Base-by-base conservation (phyloP, 75 land plant genomes). In the Picea sitchensis region DNA sequence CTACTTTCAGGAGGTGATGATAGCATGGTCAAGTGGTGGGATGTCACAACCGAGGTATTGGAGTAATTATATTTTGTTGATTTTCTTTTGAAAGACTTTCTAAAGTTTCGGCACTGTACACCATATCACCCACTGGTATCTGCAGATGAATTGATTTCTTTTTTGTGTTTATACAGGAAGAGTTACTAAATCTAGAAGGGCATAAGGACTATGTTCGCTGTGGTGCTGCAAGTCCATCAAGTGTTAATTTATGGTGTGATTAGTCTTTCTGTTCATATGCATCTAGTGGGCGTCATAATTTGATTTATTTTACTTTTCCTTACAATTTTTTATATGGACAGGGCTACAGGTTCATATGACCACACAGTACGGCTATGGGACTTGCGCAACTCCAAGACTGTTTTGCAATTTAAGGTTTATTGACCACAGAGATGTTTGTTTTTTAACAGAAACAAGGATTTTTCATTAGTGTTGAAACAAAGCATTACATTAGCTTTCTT, bases 271-370 rank as follows among this genome's bases (percentile, higher is more conserved):
- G 38, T 30, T 63, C 38, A 38, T 26, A 34, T 83, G 69, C 36
- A 14, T 20, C 21, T 2, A 2, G 9, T 44, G 34, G 30, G n/a
- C 4, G 15, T 61, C 31, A 47, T 78, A 18, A 51, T 51, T 51
- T 51, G 11, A 51, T 51, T 51, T 51, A 51, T 51, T 32, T 60
- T 78, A 12, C 23, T 17, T 77, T 78, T 82, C 65, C 60, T 78
- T n/a, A 64, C 18, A 67, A 1, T 75, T 1, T 75, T 56, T 54
- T 57, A 26, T 4, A 56, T 75, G 58, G 32, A 57, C 13, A 75
- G 92, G 82, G 94, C 90, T 26, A 91, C 96, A 18, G 96, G 99
- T 65, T 93, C 98, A 6, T 97, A 97, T 79, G 99, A 97, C 74
- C 98, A 95, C 65, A 84, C 88, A 3, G 90, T 93, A 11, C 89